Percentiles rank a stretch among this genome's conserved stretches.
phyloP scores from a whole-genome alignment of 2,329 filamentous ascomycete species.

The Penicillium vulpinum region DNA sequence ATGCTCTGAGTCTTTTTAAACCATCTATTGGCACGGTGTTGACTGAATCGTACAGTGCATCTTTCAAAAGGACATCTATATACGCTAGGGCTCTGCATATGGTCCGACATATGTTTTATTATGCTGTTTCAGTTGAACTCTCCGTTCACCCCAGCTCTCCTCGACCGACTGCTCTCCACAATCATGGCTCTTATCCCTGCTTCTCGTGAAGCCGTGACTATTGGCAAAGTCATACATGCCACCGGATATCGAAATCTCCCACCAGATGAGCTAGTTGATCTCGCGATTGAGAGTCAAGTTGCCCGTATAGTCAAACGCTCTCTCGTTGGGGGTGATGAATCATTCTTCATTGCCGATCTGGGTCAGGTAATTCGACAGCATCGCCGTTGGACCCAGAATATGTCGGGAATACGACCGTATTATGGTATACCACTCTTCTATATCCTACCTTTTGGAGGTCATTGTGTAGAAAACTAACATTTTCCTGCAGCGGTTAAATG shows the following conservation, averaged over 20 bases:
- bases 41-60: neutral
- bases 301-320: slow-evolving; percentile 1
- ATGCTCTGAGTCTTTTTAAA: neutral
- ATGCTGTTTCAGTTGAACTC: slow-evolving; percentile 8
- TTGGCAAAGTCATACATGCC: neutral
- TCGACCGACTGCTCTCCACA: slow-evolving; percentile 4
- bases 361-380: slow-evolving; percentile 20
- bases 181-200: slow-evolving; percentile 7
- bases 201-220: neutral
- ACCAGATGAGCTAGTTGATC: slow-evolving; percentile 13
- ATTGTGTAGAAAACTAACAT: neutral
- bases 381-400: slow-evolving; percentile 16
- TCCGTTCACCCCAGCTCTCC: neutral
- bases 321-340: slow-evolving; percentile 14
- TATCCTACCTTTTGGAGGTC: neutral
- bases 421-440: slow-evolving; percentile 16
- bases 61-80: neutral
- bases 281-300: slow-evolving; percentile 16
- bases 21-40: neutral
- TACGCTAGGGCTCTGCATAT: neutral
- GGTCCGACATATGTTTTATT: neutral
- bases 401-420: slow-evolving; percentile 22
- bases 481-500: slow-evolving; percentile 29
- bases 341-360: slow-evolving; percentile 26
- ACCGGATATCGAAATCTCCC: neutral